phyloP scores from a whole-genome alignment of 2,329 filamentous ascomycete genomes.

The Lasiodiplodia hormozganensis region DNA sequence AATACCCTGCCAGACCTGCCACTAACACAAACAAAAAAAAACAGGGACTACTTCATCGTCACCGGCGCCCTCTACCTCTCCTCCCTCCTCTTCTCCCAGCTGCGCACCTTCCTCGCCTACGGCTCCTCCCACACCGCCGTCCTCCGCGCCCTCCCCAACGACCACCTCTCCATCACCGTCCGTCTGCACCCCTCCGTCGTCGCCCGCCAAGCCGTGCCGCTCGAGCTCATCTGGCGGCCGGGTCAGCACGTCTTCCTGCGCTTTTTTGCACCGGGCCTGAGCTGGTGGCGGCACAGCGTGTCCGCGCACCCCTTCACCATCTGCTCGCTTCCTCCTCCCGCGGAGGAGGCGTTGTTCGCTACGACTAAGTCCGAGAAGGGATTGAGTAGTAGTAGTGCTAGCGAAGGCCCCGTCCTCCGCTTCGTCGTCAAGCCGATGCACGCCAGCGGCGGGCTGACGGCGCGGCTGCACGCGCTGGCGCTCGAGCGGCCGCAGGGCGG shows the following conservation, averaged over 20 bases:
- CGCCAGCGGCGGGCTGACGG: constrained; percentile 57
- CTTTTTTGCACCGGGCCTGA: constrained; percentile 53
- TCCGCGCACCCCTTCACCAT: constrained; percentile 64
- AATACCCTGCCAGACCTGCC: not conserved
- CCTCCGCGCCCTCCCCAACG: constrained; percentile 51
- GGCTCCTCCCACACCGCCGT: constrained; percentile 55
- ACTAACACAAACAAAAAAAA: constrained; percentile 7
- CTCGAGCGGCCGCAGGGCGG: constrained; percentile 41
- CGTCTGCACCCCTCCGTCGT: constrained; percentile 35
- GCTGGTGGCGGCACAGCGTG: constrained; percentile 43
- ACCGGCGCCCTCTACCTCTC: constrained; percentile 60
- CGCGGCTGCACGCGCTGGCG: constrained; percentile 51
- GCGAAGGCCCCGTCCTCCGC: constrained; percentile 57
- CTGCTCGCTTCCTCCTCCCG: constrained; percentile 55
- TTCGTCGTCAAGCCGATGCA: constrained; percentile 59
- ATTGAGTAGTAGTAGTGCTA: no score
- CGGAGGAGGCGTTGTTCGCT: not conserved
- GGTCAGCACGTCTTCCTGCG: constrained; percentile 65
- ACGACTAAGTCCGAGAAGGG: no score
- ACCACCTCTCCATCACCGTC: constrained; percentile 55
- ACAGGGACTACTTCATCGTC: constrained; percentile 67
- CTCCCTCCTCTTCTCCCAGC: constrained; percentile 54
- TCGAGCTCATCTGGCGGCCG: constrained; percentile 54
- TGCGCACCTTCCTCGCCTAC: constrained; percentile 58
- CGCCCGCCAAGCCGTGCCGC: constrained; percentile 36